phyloP scores from a whole-genome alignment of 1,139 yeast species.

The Hemisphaericaspora xylanilytica region DNA sequence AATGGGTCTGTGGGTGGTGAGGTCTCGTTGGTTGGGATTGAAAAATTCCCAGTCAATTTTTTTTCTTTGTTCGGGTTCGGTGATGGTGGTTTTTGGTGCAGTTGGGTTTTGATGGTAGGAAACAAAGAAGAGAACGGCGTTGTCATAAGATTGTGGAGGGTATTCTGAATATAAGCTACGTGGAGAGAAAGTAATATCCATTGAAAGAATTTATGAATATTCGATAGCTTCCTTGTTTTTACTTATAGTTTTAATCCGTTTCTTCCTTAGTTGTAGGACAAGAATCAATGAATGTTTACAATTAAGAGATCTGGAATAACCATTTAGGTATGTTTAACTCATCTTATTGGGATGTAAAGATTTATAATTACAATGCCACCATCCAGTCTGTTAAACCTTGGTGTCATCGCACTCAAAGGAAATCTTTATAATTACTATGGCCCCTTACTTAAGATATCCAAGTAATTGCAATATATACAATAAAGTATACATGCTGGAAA shows the following conservation, averaged over 20 bases:
- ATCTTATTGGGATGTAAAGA: conserved; percentile 43
- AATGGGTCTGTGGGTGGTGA: neutral
- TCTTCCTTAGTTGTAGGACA: too few relatives aligned
- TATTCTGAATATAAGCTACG: too few relatives aligned
- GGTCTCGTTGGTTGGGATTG: neutral
- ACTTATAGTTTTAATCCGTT: too few relatives aligned
- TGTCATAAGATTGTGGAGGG: too few relatives aligned
- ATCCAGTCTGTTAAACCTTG: conserved; percentile 46
- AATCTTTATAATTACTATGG: conserved; percentile 50
- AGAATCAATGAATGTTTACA: too few relatives aligned
- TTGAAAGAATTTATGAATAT: too few relatives aligned
- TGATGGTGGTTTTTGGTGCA: neutral
- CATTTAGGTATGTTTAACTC: neutral
- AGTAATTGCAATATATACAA: neutral
- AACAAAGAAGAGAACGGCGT: too few relatives aligned
- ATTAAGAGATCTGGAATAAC: neutral
- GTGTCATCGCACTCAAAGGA: conserved; percentile 76
- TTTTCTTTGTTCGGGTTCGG: neutral
- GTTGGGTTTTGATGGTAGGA: too few relatives aligned
- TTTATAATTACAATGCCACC: conserved; percentile 73
- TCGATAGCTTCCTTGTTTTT: too few relatives aligned
- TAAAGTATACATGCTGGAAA: conserved; percentile 1
- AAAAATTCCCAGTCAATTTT: too few relatives aligned
- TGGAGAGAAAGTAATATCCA: too few relatives aligned
- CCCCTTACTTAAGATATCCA: conserved; percentile 44